Base-by-base conservation (phyloP, 2,329 filamentous ascomycete genomes). In the Aureobasidium leucospermi region DNA sequence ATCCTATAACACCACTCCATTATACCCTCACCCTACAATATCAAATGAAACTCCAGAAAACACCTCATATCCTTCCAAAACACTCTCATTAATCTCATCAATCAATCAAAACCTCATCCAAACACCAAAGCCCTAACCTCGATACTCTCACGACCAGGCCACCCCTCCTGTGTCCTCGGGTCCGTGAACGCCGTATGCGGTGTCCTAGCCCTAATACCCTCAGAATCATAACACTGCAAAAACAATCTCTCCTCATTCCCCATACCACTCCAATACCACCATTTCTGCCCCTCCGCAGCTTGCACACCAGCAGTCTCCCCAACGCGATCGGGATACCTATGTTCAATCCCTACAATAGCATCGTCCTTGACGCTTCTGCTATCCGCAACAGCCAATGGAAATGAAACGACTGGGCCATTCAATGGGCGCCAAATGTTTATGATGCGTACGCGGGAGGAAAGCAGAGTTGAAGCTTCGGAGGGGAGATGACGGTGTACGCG, bases 101-200 rank as follows among this genome's bases (percentile, higher is more conserved):
- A 10, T 11, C 15, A 49, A 11, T n/a, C 39, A 28, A 43, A 1
- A 23, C 13, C n/a, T 53, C 39, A 63, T 11, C 61, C 88, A 79
- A 96, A 96, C 0, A 96, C 88, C 71, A 96, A 77, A 23, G 89
- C 85, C 66, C 92, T 81, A 15, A 96, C 88, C 73, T 96, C 92
- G 70, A 96, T 96, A 70, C 90, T 96, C 78, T 96, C 89, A 63
- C 92, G 79, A 0, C 82, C 83, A 64, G 67, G 69, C 68, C 69
- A 72, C 4, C 86, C 89, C 39, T 85, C 85, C 16, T 84, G 80
- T 0, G 88, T 90, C 64, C 86, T 78, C 1, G 88, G 85, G 70
- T 96, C 88, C 36, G 79, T 77, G 73, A 96, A 96, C 0, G 91
- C 90, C 15, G 86, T 85, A 75, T 95, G 89, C 15, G 90, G 85